These are phyloP conservation scores for Podaxis mareebaensis DNA, from an alignment of 768 basidiomycete genomes.

Conservation along the genomic window DNA sequence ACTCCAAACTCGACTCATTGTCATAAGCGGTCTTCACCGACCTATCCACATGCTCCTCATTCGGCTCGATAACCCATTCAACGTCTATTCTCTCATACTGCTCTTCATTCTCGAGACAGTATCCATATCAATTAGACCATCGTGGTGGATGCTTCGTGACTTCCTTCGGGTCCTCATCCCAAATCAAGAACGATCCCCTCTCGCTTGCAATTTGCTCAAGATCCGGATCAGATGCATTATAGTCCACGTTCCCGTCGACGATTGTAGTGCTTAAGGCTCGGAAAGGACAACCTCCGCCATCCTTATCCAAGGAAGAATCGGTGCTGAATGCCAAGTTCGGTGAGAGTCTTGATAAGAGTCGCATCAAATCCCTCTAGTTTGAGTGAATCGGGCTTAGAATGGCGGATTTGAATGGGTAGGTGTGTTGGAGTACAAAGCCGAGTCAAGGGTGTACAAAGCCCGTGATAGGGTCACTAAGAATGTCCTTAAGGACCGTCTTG, in stretches of 20 bases:
- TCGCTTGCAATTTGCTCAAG: background rate
- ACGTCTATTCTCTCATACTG: background rate
- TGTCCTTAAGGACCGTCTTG: conserved; percentile 2
- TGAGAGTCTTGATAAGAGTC: conserved; percentile 11
- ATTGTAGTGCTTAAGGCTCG: background rate
- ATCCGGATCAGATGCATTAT: background rate
- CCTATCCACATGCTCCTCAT: background rate
- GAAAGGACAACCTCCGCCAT: background rate
- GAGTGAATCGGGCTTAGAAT: background rate
- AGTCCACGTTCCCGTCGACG: background rate
- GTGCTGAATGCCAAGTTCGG: background rate
- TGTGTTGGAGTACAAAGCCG: conserved; percentile 21
- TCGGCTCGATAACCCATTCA: background rate
- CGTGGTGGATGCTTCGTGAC: background rate
- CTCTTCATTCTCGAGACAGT: background rate
- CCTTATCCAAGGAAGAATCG: background rate
- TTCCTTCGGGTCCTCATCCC: background rate
- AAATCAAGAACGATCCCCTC: background rate
- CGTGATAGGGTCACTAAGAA: conserved; percentile 5
- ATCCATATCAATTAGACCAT: background rate
- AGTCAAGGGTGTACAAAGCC: conserved; percentile 13
- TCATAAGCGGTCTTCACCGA: background rate
- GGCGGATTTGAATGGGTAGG: conserved; percentile 13
- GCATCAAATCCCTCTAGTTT: conserved; percentile 18
- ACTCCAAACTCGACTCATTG: background rate